Evolutionary conservation across 73 alveolate species (phyloP).

Genomic region (Paramecium biaurelia): DNA sequence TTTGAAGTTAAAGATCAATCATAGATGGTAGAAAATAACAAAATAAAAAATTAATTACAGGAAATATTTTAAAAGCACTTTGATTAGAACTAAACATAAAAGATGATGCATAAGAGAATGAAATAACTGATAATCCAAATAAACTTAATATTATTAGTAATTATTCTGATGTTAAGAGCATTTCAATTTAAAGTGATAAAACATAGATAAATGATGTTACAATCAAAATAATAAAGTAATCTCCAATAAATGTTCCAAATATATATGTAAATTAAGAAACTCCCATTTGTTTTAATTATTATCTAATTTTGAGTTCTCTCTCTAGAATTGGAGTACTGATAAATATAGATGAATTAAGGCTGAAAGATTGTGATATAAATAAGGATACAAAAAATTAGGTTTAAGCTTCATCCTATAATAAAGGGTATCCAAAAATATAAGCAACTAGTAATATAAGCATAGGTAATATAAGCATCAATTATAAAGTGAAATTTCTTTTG

Average conservation of each 20-base stretch:
- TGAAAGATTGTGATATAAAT: background rate
- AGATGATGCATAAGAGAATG: background rate
- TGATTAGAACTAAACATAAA: background rate
- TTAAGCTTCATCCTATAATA: background rate
- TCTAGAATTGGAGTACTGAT: conserved; percentile 21
- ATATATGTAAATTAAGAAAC: background rate
- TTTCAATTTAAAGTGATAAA: background rate
- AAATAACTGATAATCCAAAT: background rate
- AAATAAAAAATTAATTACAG: background rate
- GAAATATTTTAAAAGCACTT: conserved; percentile 39
- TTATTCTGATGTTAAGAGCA: background rate
- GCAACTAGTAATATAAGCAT: background rate
- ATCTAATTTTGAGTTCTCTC: conserved; percentile 14
- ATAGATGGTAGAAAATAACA: conserved; percentile 1
- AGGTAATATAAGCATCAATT: background rate
- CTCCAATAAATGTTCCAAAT: conserved; percentile 23
- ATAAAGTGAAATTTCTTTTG: background rate
- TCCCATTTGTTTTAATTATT: conserved; percentile 9
- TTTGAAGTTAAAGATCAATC: background rate
- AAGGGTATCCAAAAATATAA: background rate
- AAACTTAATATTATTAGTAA: background rate
- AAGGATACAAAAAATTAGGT: background rate
- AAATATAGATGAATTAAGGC: conserved; percentile 9
- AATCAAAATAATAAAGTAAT: background rate
- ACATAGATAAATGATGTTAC: background rate